phyloP scores from a whole-genome alignment of 2,329 filamentous ascomycete genomes.

The Stagonosporopsis vannaccii region DNA sequence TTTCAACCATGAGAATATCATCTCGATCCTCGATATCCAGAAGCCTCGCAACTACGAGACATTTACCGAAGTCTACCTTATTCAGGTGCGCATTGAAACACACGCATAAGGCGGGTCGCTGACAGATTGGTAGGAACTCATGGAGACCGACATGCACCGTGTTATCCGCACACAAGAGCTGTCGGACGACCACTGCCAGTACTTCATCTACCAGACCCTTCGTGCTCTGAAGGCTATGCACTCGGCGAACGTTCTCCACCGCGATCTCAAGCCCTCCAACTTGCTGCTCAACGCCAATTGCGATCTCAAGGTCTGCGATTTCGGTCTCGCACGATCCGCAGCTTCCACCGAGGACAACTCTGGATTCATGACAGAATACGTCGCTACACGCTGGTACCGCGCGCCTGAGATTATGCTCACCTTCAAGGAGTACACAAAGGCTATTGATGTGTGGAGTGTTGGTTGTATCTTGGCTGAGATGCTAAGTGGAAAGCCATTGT shows the following conservation, averaged over 20 bases:
- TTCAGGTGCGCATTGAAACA: conserved; percentile 69
- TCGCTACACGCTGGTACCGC: conserved; percentile 98
- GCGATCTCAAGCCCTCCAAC: conserved; percentile 97
- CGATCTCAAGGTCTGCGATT: conserved; percentile 98
- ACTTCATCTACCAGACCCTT: conserved; percentile 99
- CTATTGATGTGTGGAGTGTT: conserved; percentile 99
- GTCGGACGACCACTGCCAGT: conserved; percentile 99
- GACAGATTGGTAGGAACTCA: conserved; percentile 75
- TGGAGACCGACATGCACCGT: conserved; percentile 99
- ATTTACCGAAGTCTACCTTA: conserved; percentile 98
- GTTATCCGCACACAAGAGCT: conserved; percentile 98
- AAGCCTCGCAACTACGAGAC: conserved; percentile 95
- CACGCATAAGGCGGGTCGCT: conserved; percentile 1
- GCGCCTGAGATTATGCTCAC: conserved; percentile 99
- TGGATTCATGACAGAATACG: conserved; percentile 99
- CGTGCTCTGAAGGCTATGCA: conserved; percentile 99
- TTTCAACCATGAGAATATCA: conserved; percentile 99
- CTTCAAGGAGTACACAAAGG: conserved; percentile 99
- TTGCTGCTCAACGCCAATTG: conserved; percentile 97
- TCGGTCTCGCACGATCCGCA: conserved; percentile 92
- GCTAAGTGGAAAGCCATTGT: conserved; percentile 96
- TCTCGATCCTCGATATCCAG: conserved; percentile 98
- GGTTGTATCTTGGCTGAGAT: conserved; percentile 98
- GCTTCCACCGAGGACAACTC: conserved; percentile 99
- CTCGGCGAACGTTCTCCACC: conserved; percentile 96